A percentile compares a stretch with the other conserved stretches of the same genome.
These are phyloP conservation scores for Globisporangium irregulare DNA, from an alignment of 352 stramenopile genomes.

Conservation along the genomic window DNA sequence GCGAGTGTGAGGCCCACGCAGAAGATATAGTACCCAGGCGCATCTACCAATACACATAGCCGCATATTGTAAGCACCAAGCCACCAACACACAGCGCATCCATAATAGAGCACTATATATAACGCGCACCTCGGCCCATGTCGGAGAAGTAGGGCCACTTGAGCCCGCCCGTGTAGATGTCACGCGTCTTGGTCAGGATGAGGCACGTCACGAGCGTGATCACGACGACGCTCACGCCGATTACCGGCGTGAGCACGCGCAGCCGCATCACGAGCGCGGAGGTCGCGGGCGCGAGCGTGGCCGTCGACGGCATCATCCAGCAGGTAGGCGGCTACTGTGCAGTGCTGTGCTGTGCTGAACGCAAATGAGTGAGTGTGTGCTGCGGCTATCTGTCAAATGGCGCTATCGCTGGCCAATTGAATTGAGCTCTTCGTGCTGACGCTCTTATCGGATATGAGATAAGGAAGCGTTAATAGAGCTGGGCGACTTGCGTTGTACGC, in stretches of 20 bases:
- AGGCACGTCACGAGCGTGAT: constrained; percentile 53
- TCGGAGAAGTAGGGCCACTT: constrained; percentile 71
- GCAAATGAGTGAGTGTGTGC: no score
- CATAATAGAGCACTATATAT: neutral
- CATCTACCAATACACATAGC: constrained; percentile 22
- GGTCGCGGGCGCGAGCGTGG: neutral
- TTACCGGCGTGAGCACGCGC: constrained; percentile 25
- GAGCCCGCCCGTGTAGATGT: constrained; percentile 56
- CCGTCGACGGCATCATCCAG: neutral
- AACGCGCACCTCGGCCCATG: constrained; percentile 41
- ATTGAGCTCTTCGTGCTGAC: no score
- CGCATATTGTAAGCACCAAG: neutral
- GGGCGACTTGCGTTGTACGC: no score
- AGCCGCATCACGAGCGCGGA: constrained; percentile 1
- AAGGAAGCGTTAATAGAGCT: no score
- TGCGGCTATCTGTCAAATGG: no score
- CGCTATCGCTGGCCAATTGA: no score
- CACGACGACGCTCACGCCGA: constrained; percentile 35
- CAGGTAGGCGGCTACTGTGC: no score
- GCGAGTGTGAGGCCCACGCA: constrained; percentile 42
- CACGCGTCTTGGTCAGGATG: constrained; percentile 40
- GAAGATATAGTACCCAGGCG: constrained; percentile 65
- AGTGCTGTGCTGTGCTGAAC: no score
- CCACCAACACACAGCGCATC: neutral
- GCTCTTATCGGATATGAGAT: no score